phyloP scores from a whole-genome alignment of 305 asterid genomes.

The Lippia alba region DNA sequence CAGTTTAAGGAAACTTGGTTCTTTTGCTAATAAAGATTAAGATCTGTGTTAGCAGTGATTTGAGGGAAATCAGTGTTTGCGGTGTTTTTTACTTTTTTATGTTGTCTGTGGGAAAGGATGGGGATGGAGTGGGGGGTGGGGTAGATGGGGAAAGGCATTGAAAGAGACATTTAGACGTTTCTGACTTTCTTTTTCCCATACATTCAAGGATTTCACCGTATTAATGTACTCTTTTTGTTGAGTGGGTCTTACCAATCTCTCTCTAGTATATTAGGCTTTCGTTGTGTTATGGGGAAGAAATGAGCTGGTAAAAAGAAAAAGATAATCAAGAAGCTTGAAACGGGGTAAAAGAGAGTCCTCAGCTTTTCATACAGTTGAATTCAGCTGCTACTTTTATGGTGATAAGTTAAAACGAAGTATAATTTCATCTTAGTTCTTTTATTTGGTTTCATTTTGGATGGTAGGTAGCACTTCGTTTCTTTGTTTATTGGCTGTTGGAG shows the following conservation, averaged over 20 bases:
- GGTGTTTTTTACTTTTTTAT: background rate
- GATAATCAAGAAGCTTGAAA: background rate
- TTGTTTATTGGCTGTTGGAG: background rate
- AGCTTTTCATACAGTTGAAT: background rate
- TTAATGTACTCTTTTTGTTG: background rate
- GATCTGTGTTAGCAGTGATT: background rate
- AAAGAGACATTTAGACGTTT: constrained; percentile 33
- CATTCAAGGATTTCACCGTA: constrained; percentile 7
- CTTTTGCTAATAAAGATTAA: background rate
- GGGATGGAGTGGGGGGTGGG: constrained; percentile 7
- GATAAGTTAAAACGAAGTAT: constrained; percentile 5
- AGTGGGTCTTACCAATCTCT: constrained; percentile 24
- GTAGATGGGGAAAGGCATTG: constrained; percentile 35
- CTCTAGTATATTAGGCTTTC: constrained; percentile 5
- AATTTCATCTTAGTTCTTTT: constrained; percentile 21
- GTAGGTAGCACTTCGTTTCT: constrained; percentile 6
- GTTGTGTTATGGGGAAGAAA: background rate
- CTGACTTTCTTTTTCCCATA: background rate
- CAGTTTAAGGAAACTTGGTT: background rate
- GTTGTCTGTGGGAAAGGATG: background rate
- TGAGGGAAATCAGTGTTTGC: background rate
- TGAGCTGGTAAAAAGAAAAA: constrained; percentile 9
- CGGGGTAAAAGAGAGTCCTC: background rate
- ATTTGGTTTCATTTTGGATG: constrained; percentile 22
- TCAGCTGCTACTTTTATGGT: constrained; percentile 1